Base-by-base conservation (phyloP, 371 early-diverging fungal genomes). In the Mortierella sp. region DNA sequence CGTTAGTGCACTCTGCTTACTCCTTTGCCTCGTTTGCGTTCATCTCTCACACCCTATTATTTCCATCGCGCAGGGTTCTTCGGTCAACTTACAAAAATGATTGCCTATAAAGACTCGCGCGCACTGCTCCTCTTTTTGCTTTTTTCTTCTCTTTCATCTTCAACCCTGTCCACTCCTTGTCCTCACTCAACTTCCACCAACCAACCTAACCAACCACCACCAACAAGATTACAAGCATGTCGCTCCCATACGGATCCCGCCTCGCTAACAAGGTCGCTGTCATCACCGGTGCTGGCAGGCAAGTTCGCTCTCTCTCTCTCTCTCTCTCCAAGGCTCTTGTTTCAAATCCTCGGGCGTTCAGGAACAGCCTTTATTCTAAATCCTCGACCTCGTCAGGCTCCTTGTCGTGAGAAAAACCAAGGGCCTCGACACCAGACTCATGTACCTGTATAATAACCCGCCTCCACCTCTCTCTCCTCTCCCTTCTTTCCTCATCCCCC, bases 201-300 rank as follows among this genome's bases (percentile, higher is more conserved):
- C 26, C 46, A 24, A 61, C 54, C 48, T 26, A 28, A 54, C 55
- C 69, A 40, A 37, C 51, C 69, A 51, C 10, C 34, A 3, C 59
- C 70, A 46, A 69, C 13, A 53, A 40, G 53, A 72, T 37, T n/a
- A 34, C 21, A 53, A 43, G 69, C 71, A 86, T 82, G 83, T 82
- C 82, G 71, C 50, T 77, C 50, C 78, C 81, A 13, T 72, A 75
- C 64, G 87, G 87, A 76, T 57, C 55, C 54, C 90, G 94, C 75
- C 89, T 94, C 69, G 86, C 79, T 54, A 93, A 91, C 70, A 96
- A 96, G 88, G 96, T 97, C n/a, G 96, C 96, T 67, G 91, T 97
- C 76, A 92, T 97, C 77, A 97, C 97, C 72, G 97, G 97, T 69
- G 95, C 95, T 72, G 96, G 93, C 70, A 90, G 94, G 96, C 94